Evolutionary conservation across 2,329 filamentous ascomycete genomes (phyloP), one percentile per base, ranked within the genome.

Genomic region (Hypocrella siamensis): DNA sequence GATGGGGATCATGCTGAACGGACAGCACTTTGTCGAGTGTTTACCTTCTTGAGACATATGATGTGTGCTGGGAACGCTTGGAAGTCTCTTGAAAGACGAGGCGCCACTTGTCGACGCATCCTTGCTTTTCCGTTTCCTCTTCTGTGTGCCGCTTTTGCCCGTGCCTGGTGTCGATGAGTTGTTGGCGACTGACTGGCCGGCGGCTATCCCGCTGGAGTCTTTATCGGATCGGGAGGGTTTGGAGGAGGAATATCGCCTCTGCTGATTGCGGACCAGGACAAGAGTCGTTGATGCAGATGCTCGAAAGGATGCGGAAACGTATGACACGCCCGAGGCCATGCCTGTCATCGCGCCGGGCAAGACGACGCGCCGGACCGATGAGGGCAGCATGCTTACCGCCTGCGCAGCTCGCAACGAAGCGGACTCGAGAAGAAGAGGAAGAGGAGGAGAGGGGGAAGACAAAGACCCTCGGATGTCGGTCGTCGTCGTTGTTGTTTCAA

Each of bases 41-140:
- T 14, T 5, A 80, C 78, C 72, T 54, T 73, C 66, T 47, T 74
- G 67, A 31, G 72, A 67, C 42, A 86, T 65, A 57, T 84, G 72
- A 41, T 78, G 69, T 30, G 80, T 85, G 51, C 70, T 79, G 34
- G 79, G 79, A 27, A 86, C 81, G 50, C 72, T 76, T 25, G 80
- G 80, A 35, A 84, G 62, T 42, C 72, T 72, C 31, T 59, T 61
- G 41, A 67, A 57, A n/a, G n/a, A n/a, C 28, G 58, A 52, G 35
- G 61, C 58, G 37, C 63, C 59, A 35, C 47, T 49, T 12, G 56
- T 54, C 12, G 57, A 51, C 35, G 51, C 49, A 35, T 67, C 65
- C 51, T 72, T 75, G 38, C 54, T 53, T 56, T 72, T 75, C 47
- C 66, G 65, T 53, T 66, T 74, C 45, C 65, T 56, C 58, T 70